These are phyloP conservation scores for Podosphaera aphanis DNA, from an alignment of 2,329 filamentous ascomycete genomes.

Conservation along the genomic window DNA sequence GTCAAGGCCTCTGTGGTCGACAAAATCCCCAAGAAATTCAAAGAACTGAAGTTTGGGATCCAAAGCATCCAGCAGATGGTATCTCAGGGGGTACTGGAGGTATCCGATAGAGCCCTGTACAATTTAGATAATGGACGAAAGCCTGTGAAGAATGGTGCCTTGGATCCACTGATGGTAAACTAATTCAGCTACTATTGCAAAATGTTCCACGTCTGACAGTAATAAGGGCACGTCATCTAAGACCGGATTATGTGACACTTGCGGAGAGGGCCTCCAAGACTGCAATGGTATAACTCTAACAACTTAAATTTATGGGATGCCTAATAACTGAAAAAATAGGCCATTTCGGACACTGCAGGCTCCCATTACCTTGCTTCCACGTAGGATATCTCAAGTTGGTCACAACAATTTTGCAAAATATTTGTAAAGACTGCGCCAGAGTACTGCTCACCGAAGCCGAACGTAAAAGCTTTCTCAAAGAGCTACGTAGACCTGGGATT, in stretches of 20 bases:
- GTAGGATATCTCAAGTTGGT: conserved; percentile 90
- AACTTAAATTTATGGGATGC: neutral
- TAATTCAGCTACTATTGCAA: neutral
- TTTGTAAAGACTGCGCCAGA: conserved; percentile 82
- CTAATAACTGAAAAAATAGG: conserved; percentile 16
- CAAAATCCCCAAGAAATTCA: conserved; percentile 24
- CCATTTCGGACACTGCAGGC: conserved; percentile 81
- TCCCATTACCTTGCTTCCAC: conserved; percentile 82
- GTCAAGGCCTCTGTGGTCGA: conserved; percentile 79
- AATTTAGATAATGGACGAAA: conserved; percentile 61
- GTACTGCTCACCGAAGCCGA: conserved; percentile 66
- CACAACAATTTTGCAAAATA: conserved; percentile 75
- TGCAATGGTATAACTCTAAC: conserved; percentile 36
- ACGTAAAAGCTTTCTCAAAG: conserved; percentile 52
- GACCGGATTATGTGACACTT: conserved; percentile 55
- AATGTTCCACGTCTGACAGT: neutral
- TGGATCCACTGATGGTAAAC: conserved; percentile 54
- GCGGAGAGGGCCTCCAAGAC: conserved; percentile 53
- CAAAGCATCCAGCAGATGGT: conserved; percentile 83
- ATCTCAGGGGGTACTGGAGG: conserved; percentile 81
- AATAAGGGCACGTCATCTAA: conserved; percentile 63
- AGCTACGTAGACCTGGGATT: conserved; percentile 56
- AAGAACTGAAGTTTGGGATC: conserved; percentile 81
- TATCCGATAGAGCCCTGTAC: conserved; percentile 85
- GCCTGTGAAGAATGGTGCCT: conserved; percentile 59